Conservation (phyloP, 1,284 basidiomycete species). For the Trametes sp. region DNA sequence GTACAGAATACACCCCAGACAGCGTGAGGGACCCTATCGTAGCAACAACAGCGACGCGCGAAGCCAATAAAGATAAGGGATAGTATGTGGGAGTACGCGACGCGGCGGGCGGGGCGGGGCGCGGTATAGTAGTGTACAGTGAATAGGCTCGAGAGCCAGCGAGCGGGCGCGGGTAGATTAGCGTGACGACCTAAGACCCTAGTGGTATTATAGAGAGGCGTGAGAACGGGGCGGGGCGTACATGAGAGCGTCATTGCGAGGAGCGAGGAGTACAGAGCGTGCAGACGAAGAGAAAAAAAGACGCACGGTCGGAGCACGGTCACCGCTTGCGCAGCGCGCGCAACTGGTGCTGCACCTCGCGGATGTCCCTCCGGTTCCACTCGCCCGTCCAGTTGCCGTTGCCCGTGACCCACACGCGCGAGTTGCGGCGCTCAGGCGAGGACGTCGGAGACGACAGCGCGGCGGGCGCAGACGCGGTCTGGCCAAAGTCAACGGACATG, state of each 20-base stretch:
- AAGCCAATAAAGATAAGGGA: constrained; percentile 7
- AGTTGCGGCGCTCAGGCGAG: constrained; percentile 16
- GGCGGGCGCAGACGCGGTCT: background rate
- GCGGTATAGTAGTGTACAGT: background rate
- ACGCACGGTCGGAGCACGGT: background rate
- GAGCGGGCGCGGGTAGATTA: background rate
- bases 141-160: constrained; percentile 3
- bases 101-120: background rate
- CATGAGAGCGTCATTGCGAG: background rate
- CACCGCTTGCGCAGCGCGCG: constrained; percentile 32
- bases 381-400: constrained; percentile 39
- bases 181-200: background rate
- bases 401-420: constrained; percentile 39
- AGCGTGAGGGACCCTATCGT: constrained; percentile 12
- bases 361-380: constrained; percentile 44
- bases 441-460: background rate
- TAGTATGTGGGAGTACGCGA: background rate
- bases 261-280: background rate
- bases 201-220: background rate
- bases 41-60: constrained; percentile 7
- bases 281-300: background rate
- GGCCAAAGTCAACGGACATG: constrained; percentile 36
- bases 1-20: background rate
- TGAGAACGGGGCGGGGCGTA: background rate
- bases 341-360: constrained; percentile 42